Evolutionary conservation across 169 alveolate species (phyloP).

Genomic region (Cardiosporidium cionae): DNA sequence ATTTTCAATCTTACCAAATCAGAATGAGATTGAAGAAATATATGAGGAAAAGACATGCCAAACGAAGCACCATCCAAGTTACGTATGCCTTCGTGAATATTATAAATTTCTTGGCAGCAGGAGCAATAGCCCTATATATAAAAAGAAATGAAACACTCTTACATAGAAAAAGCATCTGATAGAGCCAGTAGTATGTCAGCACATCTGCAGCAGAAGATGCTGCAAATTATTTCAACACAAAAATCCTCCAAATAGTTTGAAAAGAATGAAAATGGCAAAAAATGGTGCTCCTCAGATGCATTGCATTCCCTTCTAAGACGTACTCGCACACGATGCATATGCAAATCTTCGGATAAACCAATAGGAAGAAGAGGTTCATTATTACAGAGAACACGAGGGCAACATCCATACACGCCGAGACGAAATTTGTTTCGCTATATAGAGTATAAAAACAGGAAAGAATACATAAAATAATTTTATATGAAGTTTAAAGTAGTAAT

Average conservation of each 20-base stretch:
- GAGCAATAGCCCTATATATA: conserved; percentile 84
- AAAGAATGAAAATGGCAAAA: no score
- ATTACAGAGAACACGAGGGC: conserved; percentile 94
- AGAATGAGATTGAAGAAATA: conserved; percentile 61
- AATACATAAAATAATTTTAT: no score
- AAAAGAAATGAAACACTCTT: background rate
- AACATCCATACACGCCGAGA: conserved; percentile 90
- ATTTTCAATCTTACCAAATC: conserved; percentile 34
- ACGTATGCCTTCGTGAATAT: conserved; percentile 28
- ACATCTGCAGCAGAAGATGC: background rate
- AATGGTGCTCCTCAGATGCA: no score
- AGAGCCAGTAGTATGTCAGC: background rate
- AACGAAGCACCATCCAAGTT: conserved; percentile 83
- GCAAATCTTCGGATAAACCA: conserved; percentile 58
- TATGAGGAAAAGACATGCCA: conserved; percentile 80
- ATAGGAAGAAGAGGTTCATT: conserved; percentile 86
- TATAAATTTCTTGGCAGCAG: conserved; percentile 86
- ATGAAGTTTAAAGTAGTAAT: no score
- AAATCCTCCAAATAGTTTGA: background rate
- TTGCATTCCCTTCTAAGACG: background rate
- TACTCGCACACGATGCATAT: conserved; percentile 2
- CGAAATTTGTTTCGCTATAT: conserved; percentile 87
- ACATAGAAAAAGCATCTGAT: background rate
- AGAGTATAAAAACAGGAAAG: no score
- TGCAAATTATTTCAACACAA: background rate